These are phyloP conservation scores for Colletotrichum sp. DNA, from an alignment of 2,329 filamentous ascomycete genomes.

Conservation along the genomic window DNA sequence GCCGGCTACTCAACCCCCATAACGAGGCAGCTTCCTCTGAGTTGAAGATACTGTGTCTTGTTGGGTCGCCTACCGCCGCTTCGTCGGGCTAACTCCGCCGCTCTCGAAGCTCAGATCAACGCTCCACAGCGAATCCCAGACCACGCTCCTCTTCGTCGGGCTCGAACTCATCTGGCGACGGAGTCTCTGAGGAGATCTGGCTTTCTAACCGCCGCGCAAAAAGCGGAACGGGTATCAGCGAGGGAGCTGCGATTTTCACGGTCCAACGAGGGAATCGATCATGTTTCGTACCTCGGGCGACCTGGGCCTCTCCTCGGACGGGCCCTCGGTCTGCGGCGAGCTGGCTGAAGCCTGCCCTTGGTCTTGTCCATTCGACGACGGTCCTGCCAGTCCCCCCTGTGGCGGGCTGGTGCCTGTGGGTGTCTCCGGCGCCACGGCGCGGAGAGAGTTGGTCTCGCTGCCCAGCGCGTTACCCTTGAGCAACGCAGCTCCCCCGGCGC, in stretches of 20 bases:
- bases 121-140: conserved; percentile 69
- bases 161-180: conserved; percentile 47
- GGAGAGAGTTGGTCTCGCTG: conserved; percentile 65
- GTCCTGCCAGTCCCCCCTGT: conserved; percentile 31
- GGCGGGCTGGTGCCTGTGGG: conserved; percentile 45
- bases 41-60: neutral
- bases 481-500: conserved; percentile 35
- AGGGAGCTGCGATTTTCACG: conserved; percentile 33
- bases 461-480: conserved; percentile 57
- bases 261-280: conserved; percentile 57
- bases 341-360: neutral
- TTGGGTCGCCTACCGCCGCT: neutral
- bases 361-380: conserved; percentile 4
- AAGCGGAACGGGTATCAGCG: conserved; percentile 31
- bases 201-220: conserved; percentile 23
- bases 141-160: conserved; percentile 55
- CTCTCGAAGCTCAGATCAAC: conserved; percentile 62
- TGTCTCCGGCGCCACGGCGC: conserved; percentile 50
- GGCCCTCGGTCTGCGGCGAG: conserved; percentile 3
- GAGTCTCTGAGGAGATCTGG: conserved; percentile 24
- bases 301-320: conserved; percentile 12
- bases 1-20: neutral
- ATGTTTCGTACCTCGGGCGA: conserved; percentile 57
- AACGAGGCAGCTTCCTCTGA: neutral
- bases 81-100: neutral